Base-by-base conservation (phyloP, 192 early-diverging fungal genomes). In the Gigaspora rosea region DNA sequence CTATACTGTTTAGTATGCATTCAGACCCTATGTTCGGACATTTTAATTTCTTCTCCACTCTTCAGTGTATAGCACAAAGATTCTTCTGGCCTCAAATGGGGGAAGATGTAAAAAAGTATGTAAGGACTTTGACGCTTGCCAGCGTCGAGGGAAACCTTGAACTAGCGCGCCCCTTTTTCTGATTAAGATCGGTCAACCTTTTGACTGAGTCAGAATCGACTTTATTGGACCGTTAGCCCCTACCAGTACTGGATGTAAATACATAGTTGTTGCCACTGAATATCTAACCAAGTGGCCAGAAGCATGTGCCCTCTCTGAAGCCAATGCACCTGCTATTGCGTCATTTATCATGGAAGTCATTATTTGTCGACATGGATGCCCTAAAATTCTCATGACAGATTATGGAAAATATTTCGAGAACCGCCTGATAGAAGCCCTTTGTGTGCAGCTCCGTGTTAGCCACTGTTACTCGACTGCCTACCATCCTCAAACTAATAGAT, bases 221-320 rank as follows among this genome's bases (percentile, higher is more conserved):
- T 78, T 78, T 7, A 15, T 76, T 4, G 50, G 78, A 58, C 78
- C 73, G 1, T 35, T 78, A 33, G 15, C 47, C 3, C 9, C 16
- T 4, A 76, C 73, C 9, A n/a, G 54, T 20, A 78, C 27, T 11
- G 16, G 46, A 58, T 78, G 77, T 41, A 12, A 56, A n/a, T 78
- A 76, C 62, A 78, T 77, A 50, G 76, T 78, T 56, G 78, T 78
- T 10, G 56, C 75, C 13, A 58, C 68, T 11, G 78, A 78, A n/a
- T n/a, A n/a, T n/a, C n/a, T n/a, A n/a, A n/a, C n/a, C n/a, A n/a
- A n/a, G n/a, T n/a, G n/a, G n/a, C n/a, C n/a, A n/a, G n/a, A n/a
- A n/a, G n/a, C n/a, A n/a, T n/a, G n/a, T n/a, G n/a, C n/a, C n/a
- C n/a, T 78, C 2, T 2, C 4, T 2, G 68, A 4, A 18, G 76